These are phyloP conservation scores for Rhizopus stolonifer DNA, from an alignment of 371 early-diverging fungal species.

Conservation along the genomic window DNA sequence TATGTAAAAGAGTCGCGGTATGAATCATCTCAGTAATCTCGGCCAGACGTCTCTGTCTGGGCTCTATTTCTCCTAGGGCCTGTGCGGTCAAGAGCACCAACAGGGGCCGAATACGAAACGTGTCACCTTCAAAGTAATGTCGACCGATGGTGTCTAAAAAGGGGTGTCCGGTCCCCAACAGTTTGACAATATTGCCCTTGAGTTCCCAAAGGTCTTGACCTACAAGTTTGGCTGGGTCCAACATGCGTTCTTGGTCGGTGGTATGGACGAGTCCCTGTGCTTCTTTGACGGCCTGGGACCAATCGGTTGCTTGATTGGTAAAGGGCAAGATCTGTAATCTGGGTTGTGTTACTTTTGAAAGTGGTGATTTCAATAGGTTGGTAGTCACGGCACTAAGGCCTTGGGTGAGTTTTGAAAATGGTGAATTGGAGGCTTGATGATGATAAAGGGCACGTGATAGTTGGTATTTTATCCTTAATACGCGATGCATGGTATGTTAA, in stretches of 20 bases:
- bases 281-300: conserved; percentile 55
- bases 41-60: conserved; percentile 85
- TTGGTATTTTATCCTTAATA: no score
- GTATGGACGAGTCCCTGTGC: conserved; percentile 52
- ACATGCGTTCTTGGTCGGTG: conserved; percentile 36
- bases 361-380: conserved; percentile 27
- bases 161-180: conserved; percentile 86
- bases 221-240: conserved; percentile 63
- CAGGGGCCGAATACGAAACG: conserved; percentile 92
- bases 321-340: conserved; percentile 32
- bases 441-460: no score
- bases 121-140: conserved; percentile 87
- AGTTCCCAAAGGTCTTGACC: conserved; percentile 82
- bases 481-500: no score
- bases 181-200: conserved; percentile 78
- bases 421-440: no score
- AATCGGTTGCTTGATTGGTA: conserved; percentile 40
- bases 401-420: conserved; percentile 38
- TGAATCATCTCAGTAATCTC: conserved; percentile 98
- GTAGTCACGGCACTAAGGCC: conserved; percentile 33
- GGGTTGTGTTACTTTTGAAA: conserved; percentile 28
- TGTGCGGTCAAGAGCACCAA: conserved; percentile 87
- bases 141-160: conserved; percentile 82
- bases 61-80: conserved; percentile 87
- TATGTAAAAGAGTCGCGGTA: conserved; percentile 92